Evolutionary conservation across 2,329 filamentous ascomycete species (phyloP).

Genomic region (Didymellaceae sp.): DNA sequence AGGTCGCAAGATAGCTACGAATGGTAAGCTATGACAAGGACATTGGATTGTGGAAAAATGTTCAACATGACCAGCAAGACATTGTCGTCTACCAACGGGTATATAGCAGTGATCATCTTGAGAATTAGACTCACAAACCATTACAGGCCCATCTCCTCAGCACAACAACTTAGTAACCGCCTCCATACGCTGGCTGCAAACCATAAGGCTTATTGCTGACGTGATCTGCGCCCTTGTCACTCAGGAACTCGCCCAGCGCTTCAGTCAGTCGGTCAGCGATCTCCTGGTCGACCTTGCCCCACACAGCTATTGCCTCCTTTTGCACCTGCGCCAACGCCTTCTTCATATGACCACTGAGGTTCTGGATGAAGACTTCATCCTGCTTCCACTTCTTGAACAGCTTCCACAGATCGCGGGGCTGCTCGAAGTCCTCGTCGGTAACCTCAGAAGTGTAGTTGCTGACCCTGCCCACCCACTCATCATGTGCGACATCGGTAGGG

Average conservation of each 20-base stretch:
- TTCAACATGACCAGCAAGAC: too few relatives aligned
- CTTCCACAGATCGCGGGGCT: constrained; percentile 57
- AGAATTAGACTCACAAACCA: too few relatives aligned
- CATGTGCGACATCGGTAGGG: constrained; percentile 30
- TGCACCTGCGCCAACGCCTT: constrained; percentile 30
- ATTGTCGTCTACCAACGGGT: too few relatives aligned
- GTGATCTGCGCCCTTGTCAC: constrained; percentile 19
- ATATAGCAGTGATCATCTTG: too few relatives aligned
- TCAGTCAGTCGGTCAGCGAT: constrained; percentile 23
- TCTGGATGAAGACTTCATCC: constrained; percentile 38
- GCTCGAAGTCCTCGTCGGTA: constrained; percentile 59
- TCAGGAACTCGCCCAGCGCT: constrained; percentile 14
- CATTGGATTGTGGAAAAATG: too few relatives aligned
- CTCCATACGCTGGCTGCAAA: constrained; percentile 13
- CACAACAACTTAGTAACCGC: too few relatives aligned
- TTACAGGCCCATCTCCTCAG: too few relatives aligned
- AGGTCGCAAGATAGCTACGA: too few relatives aligned
- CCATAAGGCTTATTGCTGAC: constrained; percentile 16
- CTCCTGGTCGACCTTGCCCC: constrained; percentile 23
- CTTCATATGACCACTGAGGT: constrained; percentile 27
- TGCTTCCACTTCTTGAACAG: constrained; percentile 37
- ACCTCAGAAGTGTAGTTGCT: constrained; percentile 39
- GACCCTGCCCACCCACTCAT: constrained; percentile 31
- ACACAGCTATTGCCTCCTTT: constrained; percentile 29
- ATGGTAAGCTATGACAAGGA: too few relatives aligned